Percentiles rank a stretch among this genome's conserved stretches.
phyloP scores from a whole-genome alignment of 108 stramenopile species.

The Cafeteria roenbergensis region DNA sequence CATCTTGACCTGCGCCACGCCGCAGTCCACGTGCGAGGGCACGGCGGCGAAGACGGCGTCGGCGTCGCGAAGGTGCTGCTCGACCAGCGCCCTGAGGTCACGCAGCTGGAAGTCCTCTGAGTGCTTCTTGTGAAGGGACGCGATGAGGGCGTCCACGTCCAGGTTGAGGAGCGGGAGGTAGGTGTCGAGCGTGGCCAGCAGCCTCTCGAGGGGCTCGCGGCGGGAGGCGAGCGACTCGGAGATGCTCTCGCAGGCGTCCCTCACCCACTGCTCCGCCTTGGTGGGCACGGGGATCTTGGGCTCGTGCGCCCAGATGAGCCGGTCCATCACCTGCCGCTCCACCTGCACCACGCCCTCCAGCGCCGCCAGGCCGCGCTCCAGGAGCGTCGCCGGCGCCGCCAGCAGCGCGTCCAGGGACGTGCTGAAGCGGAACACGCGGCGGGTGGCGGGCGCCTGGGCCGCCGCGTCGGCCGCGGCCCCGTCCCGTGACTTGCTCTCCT shows the following conservation, averaged over 20 bases:
- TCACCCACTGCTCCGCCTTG: constrained; percentile 31
- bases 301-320: constrained; percentile 41
- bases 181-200: constrained; percentile 25
- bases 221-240: constrained; percentile 12
- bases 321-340: constrained; percentile 47
- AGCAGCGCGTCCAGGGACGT: constrained; percentile 5
- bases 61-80: constrained; percentile 26
- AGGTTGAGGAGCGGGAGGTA: constrained; percentile 40
- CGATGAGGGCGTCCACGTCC: constrained; percentile 35
- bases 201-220: constrained; percentile 12
- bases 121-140: constrained; percentile 9
- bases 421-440: constrained; percentile 25
- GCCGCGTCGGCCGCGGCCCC: constrained; percentile 11
- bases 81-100: constrained; percentile 21
- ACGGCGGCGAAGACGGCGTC: constrained; percentile 23
- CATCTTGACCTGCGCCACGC: constrained; percentile 35
- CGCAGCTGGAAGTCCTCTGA: constrained; percentile 29
- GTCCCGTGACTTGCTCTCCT: neutral
- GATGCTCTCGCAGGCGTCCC: constrained; percentile 15
- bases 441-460: constrained; percentile 13
- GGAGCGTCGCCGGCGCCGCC: constrained; percentile 13
- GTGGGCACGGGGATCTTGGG: constrained; percentile 17
- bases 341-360: constrained; percentile 29
- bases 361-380: constrained; percentile 14
- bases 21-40: constrained; percentile 28